Evolutionary conservation across 495 filamentous ascomycete species (phyloP).

Genomic region (Penicilliopsis zonata): DNA sequence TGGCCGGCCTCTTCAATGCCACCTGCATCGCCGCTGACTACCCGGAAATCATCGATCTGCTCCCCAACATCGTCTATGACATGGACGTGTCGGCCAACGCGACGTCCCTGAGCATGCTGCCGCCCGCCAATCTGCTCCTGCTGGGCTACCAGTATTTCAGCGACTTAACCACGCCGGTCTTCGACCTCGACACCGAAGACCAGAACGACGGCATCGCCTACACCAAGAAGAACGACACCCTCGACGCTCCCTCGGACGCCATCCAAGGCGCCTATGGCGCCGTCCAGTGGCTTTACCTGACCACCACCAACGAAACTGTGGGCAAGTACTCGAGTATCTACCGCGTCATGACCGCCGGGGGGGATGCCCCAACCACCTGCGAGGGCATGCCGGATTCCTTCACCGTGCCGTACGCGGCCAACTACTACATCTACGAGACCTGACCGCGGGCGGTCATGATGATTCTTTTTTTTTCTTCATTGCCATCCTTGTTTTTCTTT

Average conservation of each 20-base stretch:
- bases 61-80: conserved; percentile 26
- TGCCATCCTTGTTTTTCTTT: background rate
- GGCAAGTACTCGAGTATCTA: conserved; percentile 63
- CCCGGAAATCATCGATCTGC: conserved; percentile 46
- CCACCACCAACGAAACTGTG: conserved; percentile 39
- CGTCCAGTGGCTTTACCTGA: conserved; percentile 44
- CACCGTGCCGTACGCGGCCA: conserved; percentile 66
- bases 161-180: conserved; percentile 56
- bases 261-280: conserved; percentile 43
- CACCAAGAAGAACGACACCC: conserved; percentile 42
- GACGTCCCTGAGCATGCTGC: conserved; percentile 13
- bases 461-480: conserved; percentile 1
- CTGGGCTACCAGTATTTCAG: conserved; percentile 75
- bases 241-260: conserved; percentile 47
- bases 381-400: conserved; percentile 49
- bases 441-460: conserved; percentile 10
- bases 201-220: conserved; percentile 48
- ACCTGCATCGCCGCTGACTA: conserved; percentile 62
- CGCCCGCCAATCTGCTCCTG: conserved; percentile 44
- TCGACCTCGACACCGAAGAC: conserved; percentile 55
- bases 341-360: conserved; percentile 77
- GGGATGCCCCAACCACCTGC: conserved; percentile 66
- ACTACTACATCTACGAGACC: conserved; percentile 51
- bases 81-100: conserved; percentile 29
- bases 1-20: conserved; percentile 79